Percentiles rank a stretch among this genome's conserved stretches.
Conservation (phyloP, 441 rosid genomes). For the Populus tomentosa region DNA sequence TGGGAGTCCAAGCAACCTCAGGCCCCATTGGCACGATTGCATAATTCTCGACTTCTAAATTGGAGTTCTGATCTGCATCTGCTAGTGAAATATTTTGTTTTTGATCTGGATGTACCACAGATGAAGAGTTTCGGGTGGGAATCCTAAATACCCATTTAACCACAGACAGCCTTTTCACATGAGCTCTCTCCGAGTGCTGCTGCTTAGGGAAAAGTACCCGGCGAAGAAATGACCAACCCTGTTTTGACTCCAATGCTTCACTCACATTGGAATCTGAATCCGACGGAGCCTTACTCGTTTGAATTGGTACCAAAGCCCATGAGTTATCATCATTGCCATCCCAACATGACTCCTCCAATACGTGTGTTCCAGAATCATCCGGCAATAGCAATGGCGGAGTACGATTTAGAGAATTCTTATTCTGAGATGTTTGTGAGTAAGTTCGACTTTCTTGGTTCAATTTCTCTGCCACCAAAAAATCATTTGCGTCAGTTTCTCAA, state of each 20-base stretch:
- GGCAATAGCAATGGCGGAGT: slow-evolving; percentile 16
- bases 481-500: slow-evolving; percentile 13
- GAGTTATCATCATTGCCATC: slow-evolving; percentile 34
- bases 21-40: slow-evolving; percentile 46
- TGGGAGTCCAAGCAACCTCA: slow-evolving; percentile 33
- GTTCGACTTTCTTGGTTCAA: slow-evolving; percentile 18
- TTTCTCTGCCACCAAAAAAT: slow-evolving; percentile 26
- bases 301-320: slow-evolving; percentile 49
- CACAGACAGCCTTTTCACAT: slow-evolving; percentile 39
- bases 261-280: slow-evolving; percentile 22
- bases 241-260: slow-evolving; percentile 24
- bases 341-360: slow-evolving; percentile 6
- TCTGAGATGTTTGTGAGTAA: slow-evolving; percentile 22
- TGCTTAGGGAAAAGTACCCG: slow-evolving; percentile 33
- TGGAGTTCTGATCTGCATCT: slow-evolving; percentile 29
- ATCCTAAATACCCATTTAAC: slow-evolving; percentile 43
- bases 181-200: slow-evolving; percentile 30
- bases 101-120: slow-evolving; percentile 58
- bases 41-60: slow-evolving; percentile 46
- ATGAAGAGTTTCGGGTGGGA: slow-evolving; percentile 49
- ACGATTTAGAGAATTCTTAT: slow-evolving; percentile 21
- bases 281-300: slow-evolving; percentile 25
- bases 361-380: slow-evolving; percentile 15
- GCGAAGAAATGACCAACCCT: slow-evolving; percentile 63
- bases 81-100: slow-evolving; percentile 32